Percentiles rank a stretch among this genome's conserved stretches.
phyloP scores from a whole-genome alignment of 352 stramenopile species.

The Phytophthora syringae region DNA sequence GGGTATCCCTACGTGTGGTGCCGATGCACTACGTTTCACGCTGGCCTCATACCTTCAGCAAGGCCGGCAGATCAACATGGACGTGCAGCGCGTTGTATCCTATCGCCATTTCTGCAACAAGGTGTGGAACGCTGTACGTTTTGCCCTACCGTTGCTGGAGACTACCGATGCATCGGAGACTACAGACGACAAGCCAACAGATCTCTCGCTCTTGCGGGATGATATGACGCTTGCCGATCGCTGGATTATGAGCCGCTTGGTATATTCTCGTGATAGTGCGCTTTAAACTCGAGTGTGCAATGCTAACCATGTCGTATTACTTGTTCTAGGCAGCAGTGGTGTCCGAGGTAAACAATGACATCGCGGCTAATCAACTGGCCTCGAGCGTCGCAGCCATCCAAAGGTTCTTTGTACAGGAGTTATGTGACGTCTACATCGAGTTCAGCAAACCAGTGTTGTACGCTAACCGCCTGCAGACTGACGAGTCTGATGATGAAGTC shows the following conservation, averaged over 20 bases:
- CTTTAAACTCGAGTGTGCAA: not conserved
- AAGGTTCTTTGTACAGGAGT: slow-evolving; percentile 86
- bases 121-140: slow-evolving; percentile 88
- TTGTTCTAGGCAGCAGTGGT: slow-evolving; percentile 58
- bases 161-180: not conserved
- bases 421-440: slow-evolving; percentile 91
- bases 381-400: slow-evolving; percentile 74
- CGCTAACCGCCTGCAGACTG: slow-evolving; percentile 52
- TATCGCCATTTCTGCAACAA: slow-evolving; percentile 92
- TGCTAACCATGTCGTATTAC: slow-evolving; percentile 11
- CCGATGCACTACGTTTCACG: slow-evolving; percentile 98
- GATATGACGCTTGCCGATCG: slow-evolving; percentile 73
- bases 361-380: slow-evolving; percentile 75
- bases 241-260: slow-evolving; percentile 88
- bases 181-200: not conserved
- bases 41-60: slow-evolving; percentile 95
- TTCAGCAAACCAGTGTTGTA: slow-evolving; percentile 88
- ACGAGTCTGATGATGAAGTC: slow-evolving; percentile 27
- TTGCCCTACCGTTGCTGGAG: slow-evolving; percentile 70
- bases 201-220: slow-evolving; percentile 39
- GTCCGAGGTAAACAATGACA: slow-evolving; percentile 62
- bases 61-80: slow-evolving; percentile 90
- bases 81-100: slow-evolving; percentile 83
- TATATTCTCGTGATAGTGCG: slow-evolving; percentile 24
- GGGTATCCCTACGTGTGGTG: slow-evolving; percentile 98